Evolutionary conservation across 768 basidiomycete genomes (phyloP).

Genomic region (Phaffia australis): DNA sequence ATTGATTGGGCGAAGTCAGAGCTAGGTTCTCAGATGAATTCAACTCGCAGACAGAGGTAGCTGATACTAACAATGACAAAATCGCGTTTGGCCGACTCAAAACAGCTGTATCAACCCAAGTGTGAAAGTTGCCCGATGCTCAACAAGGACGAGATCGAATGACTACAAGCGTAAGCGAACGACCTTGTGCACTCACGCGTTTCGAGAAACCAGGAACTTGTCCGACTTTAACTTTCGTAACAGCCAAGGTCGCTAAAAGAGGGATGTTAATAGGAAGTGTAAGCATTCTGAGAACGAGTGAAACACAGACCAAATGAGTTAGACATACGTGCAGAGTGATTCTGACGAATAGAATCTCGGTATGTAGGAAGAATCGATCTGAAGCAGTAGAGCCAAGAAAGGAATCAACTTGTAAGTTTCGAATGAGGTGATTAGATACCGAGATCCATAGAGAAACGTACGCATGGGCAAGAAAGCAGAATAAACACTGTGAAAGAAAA

Average conservation of each 20-base stretch:
- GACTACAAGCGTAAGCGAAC: too few species aligned
- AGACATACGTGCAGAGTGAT: conserved; percentile 38
- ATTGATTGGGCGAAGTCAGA: neutral
- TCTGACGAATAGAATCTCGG: conserved; percentile 77
- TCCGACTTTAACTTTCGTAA: conserved; percentile 66
- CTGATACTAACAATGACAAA: conserved; percentile 49
- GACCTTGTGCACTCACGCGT: conserved; percentile 44
- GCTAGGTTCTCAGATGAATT: neutral
- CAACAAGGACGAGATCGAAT: too few species aligned
- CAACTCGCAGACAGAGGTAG: neutral
- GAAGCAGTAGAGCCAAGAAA: neutral
- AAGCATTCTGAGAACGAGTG: neutral
- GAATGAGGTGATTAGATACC: too few species aligned
- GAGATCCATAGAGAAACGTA: neutral
- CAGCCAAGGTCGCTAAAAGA: conserved; percentile 67
- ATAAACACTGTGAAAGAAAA: conserved; percentile 34
- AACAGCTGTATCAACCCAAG: conserved; percentile 39
- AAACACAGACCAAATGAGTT: neutral
- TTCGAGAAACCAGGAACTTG: conserved; percentile 66
- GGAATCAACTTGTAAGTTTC: neutral
- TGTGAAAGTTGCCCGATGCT: too few species aligned
- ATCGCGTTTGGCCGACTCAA: conserved; percentile 80
- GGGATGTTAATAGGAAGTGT: neutral
- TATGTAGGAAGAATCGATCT: conserved; percentile 78
- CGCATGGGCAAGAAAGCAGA: conserved; percentile 24